Evolutionary conservation across 306 rosid genomes (phyloP).

Genomic region (Phaseolus lunatus): DNA sequence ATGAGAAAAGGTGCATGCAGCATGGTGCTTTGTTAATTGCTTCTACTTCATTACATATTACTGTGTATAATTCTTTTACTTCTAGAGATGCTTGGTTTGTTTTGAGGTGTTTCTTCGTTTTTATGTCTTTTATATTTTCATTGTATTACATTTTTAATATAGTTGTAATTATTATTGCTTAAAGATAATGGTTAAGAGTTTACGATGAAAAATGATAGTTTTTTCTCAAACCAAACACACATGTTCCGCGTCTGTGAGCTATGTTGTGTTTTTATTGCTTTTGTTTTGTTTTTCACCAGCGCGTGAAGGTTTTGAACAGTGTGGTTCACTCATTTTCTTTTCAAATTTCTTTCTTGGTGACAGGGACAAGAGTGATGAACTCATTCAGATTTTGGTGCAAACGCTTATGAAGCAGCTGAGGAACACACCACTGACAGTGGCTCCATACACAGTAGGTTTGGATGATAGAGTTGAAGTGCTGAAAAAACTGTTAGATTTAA

Average conservation of each 20-base stretch:
- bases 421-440: slow-evolving; percentile 55
- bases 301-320: not conserved
- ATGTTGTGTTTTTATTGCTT: not conserved
- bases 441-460: slow-evolving; percentile 56
- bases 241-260: not conserved
- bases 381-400: slow-evolving; percentile 44
- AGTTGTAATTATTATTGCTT: too few relatives aligned
- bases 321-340: not conserved
- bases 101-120: too few relatives aligned
- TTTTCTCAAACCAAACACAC: too few relatives aligned
- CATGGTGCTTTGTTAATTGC: not conserved
- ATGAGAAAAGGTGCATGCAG: slow-evolving; percentile 12
- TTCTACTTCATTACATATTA: too few relatives aligned
- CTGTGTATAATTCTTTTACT: too few relatives aligned
- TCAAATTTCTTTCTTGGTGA: not conserved
- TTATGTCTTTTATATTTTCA: too few relatives aligned
- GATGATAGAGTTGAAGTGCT: slow-evolving; percentile 51
- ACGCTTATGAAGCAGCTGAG: slow-evolving; percentile 47
- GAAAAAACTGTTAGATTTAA: slow-evolving; percentile 41
- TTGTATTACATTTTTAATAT: too few relatives aligned
- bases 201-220: too few relatives aligned
- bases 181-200: too few relatives aligned
- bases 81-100: too few relatives aligned
- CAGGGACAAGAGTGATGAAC: slow-evolving; percentile 9
- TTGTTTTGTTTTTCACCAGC: not conserved